phyloP scores from a whole-genome alignment of 345 rosid species.

The Cardamine resedifolia region DNA sequence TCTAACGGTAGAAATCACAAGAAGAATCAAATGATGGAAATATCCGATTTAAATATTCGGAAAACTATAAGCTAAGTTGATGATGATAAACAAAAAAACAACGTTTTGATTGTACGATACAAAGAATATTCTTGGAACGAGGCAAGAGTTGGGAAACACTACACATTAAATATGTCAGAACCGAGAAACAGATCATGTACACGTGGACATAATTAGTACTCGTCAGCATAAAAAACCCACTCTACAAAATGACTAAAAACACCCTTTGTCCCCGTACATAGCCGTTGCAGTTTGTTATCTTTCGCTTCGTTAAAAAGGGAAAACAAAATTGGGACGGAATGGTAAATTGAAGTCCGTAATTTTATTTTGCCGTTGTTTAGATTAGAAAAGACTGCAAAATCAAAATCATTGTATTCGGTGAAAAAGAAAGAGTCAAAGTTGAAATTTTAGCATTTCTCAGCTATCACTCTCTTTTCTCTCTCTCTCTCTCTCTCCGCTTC shows the following conservation, averaged over 20 bases:
- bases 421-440: constrained; percentile 30
- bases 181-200: constrained; percentile 24
- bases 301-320: not conserved
- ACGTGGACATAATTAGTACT: constrained; percentile 26
- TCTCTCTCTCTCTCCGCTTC: constrained; percentile 25
- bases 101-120: constrained; percentile 37
- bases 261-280: constrained; percentile 37
- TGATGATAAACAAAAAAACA: constrained; percentile 15
- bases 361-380: not conserved
- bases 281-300: constrained; percentile 35
- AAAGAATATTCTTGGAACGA: constrained; percentile 44
- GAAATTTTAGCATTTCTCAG: not conserved
- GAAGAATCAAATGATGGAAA: constrained; percentile 17
- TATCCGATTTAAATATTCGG: constrained; percentile 9
- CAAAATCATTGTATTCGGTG: constrained; percentile 30
- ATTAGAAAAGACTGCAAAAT: constrained; percentile 3
- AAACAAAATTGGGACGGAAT: constrained; percentile 23
- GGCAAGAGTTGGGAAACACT: constrained; percentile 34
- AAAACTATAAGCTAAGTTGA: constrained; percentile 12
- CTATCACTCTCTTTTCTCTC: constrained; percentile 16
- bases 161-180: constrained; percentile 31
- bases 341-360: constrained; percentile 33
- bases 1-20: constrained; percentile 29
- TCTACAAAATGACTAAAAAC: constrained; percentile 1
- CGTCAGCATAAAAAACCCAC: constrained; percentile 18